A percentile compares a stretch with the other conserved stretches of the same genome.
These are phyloP conservation scores for Euphrasia confusa DNA, from an alignment of 257 asterid species.

Conservation along the genomic window DNA sequence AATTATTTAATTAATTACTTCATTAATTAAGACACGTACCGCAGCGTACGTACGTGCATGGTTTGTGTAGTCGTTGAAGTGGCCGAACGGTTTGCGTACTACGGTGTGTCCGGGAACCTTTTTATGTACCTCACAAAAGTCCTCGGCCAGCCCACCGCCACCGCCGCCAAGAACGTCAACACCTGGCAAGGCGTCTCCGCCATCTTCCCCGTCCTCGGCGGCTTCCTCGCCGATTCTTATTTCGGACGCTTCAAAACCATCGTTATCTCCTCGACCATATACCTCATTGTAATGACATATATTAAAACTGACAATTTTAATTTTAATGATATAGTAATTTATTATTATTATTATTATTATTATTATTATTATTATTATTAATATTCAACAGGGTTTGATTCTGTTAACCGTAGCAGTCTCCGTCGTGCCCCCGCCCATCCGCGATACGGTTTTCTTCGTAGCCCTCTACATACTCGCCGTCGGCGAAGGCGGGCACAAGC, in stretches of 20 bases:
- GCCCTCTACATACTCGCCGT: conserved; percentile 48
- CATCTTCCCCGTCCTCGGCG: conserved; percentile 55
- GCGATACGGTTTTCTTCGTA: conserved; percentile 44
- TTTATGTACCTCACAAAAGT: conserved; percentile 48
- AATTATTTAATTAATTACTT: neutral
- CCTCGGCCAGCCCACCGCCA: conserved; percentile 48
- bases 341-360: too few relatives aligned
- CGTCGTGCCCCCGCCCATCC: conserved; percentile 26
- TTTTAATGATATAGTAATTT: too few relatives aligned
- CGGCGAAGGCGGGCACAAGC: conserved; percentile 82
- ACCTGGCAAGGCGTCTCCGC: conserved; percentile 66
- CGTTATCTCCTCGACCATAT: conserved; percentile 40
- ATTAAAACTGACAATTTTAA: too few relatives aligned
- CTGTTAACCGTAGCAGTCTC: conserved; percentile 44
- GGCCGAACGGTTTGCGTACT: conserved; percentile 61
- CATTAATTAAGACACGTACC: too few relatives aligned
- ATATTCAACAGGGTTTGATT: conserved; percentile 37
- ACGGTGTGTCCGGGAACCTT: conserved; percentile 55
- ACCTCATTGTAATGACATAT: conserved; percentile 41
- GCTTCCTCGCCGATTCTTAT: conserved; percentile 61
- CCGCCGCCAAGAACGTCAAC: conserved; percentile 66
- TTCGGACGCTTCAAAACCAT: conserved; percentile 55
- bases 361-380: too few relatives aligned
- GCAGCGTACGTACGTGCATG: too few relatives aligned
- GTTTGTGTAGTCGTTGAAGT: conserved; percentile 46